Evolutionary conservation across 208 protist species (phyloP).

Genomic region (Leishmania braziliensis): DNA sequence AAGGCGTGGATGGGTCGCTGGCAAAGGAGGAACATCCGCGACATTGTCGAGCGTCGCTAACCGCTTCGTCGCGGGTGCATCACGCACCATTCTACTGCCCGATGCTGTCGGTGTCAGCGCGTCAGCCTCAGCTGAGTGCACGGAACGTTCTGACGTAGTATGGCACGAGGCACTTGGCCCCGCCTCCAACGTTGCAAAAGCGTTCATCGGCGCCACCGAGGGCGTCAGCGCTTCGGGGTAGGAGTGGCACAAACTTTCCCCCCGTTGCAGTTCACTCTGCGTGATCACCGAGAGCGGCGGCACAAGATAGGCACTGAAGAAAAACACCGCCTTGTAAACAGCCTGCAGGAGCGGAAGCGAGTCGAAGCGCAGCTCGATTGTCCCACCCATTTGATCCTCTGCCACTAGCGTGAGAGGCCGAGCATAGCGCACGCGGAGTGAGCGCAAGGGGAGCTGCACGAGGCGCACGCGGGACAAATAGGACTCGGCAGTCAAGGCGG

Average conservation of each 20-base stretch:
- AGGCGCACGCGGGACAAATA: conserved; percentile 24
- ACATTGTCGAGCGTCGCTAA: conserved; percentile 21
- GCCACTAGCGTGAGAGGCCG: conserved; percentile 20
- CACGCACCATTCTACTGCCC: background rate
- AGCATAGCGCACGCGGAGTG: conserved; percentile 25
- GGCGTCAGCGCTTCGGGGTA: background rate
- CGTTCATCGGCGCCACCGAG: conserved; percentile 1
- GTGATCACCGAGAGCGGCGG: conserved; percentile 18
- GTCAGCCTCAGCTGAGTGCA: too few relatives aligned
- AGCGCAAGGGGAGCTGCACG: conserved; percentile 23
- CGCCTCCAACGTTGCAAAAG: background rate
- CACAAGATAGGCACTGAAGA: conserved; percentile 17
- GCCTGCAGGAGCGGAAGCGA: conserved; percentile 18
- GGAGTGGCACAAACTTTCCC: background rate
- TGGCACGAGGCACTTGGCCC: background rate
- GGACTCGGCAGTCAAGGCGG: conserved; percentile 19
- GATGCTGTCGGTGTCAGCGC: background rate
- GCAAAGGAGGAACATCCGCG: conserved; percentile 25
- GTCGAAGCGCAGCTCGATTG: conserved; percentile 20
- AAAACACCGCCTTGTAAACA: conserved; percentile 39
- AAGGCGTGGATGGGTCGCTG: conserved; percentile 6
- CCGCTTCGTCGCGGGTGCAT: background rate
- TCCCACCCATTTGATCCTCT: conserved; percentile 20
- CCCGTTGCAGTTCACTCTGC: conserved; percentile 13
- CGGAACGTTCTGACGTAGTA: background rate